These are phyloP conservation scores for Beauveria scarabaeidicola DNA, from an alignment of 2,329 filamentous ascomycete genomes.

Conservation along the genomic window DNA sequence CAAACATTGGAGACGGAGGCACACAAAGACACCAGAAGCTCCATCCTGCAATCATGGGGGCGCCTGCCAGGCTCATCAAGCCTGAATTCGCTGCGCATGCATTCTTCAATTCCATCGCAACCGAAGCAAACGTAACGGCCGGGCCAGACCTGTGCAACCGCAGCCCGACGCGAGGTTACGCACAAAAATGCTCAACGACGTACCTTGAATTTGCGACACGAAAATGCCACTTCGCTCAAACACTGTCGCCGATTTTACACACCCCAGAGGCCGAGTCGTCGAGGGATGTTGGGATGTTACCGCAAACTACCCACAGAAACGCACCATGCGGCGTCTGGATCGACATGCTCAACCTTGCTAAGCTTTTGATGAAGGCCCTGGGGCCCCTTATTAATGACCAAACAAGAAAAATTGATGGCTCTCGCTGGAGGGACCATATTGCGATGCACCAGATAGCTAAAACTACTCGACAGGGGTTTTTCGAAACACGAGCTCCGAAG, in stretches of 20 bases:
- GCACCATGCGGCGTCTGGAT: not conserved
- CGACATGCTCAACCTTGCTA: not conserved
- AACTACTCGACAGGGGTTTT: not conserved
- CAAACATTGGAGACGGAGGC: slow-evolving; percentile 5
- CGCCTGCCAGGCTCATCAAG: not conserved
- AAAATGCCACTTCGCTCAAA: not conserved
- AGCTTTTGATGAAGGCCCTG: not conserved
- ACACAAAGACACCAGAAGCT: not conserved
- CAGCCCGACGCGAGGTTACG: not conserved
- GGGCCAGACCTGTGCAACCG: not conserved
- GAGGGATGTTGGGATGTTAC: not conserved
- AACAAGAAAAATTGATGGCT: not conserved
- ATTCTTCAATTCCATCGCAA: not conserved
- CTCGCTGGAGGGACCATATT: not conserved
- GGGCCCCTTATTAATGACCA: not conserved
- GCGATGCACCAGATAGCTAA: not conserved
- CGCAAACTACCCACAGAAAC: not conserved
- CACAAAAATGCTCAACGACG: not conserved
- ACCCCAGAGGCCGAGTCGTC: not conserved
- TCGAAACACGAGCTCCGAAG: not conserved
- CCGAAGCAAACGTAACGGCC: not conserved
- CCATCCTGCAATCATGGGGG: not conserved
- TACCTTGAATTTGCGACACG: not conserved
- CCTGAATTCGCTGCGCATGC: not conserved
- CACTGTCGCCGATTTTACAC: not conserved